Base-by-base conservation (phyloP, 805 yeast species). In the Tetrapisispora phaffii region DNA sequence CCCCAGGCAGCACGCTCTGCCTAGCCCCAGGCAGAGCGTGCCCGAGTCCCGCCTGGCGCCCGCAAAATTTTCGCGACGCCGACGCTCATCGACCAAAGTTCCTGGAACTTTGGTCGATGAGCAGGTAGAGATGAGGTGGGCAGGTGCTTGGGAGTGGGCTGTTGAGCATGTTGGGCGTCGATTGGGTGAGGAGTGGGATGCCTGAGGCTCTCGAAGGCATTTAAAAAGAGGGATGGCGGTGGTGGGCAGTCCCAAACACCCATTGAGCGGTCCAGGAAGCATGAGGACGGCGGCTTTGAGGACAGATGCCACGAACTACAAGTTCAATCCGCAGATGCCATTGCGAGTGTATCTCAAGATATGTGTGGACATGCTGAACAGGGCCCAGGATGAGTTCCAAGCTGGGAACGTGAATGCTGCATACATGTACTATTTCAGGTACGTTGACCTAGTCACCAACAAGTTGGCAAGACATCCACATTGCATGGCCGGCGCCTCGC, bases 341-440 rank as follows among this genome's bases (percentile, higher is more conserved):
- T 57, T 80, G 43, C 67, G 67, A 38, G 60, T 74, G 20, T 80
- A 85, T 73, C 54, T 80, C 26, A 72, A 80, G 45, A 72, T 80
- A 41, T 61, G 67, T 45, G 40, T 78, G 74, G 43, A 68, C 62
- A 38, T 72, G 71, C 16, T 65, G 72, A 53, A 63, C 64, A 50
- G 69, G 65, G 58, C 80, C 57, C 63, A 77, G 53, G 49, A 34
- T 53, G 58, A 45, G 28, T 46, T 50, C 17, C 57, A 60, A 19
- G 75, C 70, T 36, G 65, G 68, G 15, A 66, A 72, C 24, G 55
- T 64, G 35, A 72, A 69, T 35, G 75, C 73, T 47, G 76, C 85
- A 0, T 82, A 74, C 53, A 60, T 77, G 26, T 62, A 78, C 44
- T 79, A 79, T 54, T 63, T 74, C 38, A 62, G 88, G 45, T 80